These are phyloP conservation scores for Aspergillus fijiensis DNA, from an alignment of 2,329 filamentous ascomycete genomes.

Conservation along the genomic window DNA sequence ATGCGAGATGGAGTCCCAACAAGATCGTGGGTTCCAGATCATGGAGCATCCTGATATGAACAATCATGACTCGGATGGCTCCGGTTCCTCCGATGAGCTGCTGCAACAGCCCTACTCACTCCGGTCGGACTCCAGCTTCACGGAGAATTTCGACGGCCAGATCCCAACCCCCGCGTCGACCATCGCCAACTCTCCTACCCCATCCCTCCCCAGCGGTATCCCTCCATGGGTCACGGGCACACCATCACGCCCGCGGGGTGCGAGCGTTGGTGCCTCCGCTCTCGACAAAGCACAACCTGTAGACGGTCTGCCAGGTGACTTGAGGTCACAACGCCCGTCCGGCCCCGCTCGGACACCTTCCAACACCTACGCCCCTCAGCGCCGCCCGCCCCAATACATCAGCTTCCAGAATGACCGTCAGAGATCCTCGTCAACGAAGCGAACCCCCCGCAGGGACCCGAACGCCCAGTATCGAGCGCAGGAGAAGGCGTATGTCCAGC, in stretches of 20 bases:
- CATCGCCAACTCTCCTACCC: slow-evolving; percentile 36
- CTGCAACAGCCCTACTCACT: slow-evolving; percentile 35
- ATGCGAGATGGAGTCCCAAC: slow-evolving; percentile 22
- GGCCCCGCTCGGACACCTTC: slow-evolving; percentile 72
- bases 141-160: slow-evolving; percentile 32
- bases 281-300: slow-evolving; percentile 39
- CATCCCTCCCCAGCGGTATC: slow-evolving; percentile 26
- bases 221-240: slow-evolving; percentile 39
- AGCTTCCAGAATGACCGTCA: slow-evolving; percentile 50
- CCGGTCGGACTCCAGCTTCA: slow-evolving; percentile 33
- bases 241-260: slow-evolving; percentile 42
- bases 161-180: slow-evolving; percentile 32
- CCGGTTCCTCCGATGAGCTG: slow-evolving; percentile 45
- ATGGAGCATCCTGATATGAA: slow-evolving; percentile 47
- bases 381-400: slow-evolving; percentile 54
- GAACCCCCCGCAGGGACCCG: slow-evolving; percentile 59
- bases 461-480: slow-evolving; percentile 77
- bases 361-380: slow-evolving; percentile 70
- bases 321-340: slow-evolving; percentile 64
- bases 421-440: slow-evolving; percentile 58
- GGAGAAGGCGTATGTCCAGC: slow-evolving; percentile 92
- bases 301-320: slow-evolving; percentile 34
- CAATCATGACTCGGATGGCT: slow-evolving; percentile 42
- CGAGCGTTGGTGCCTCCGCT: slow-evolving; percentile 42
- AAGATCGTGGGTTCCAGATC: slow-evolving; percentile 27